Evolutionary conservation across 805 yeast genomes (phyloP).

Genomic region (Yamadazyma ubonensis): DNA sequence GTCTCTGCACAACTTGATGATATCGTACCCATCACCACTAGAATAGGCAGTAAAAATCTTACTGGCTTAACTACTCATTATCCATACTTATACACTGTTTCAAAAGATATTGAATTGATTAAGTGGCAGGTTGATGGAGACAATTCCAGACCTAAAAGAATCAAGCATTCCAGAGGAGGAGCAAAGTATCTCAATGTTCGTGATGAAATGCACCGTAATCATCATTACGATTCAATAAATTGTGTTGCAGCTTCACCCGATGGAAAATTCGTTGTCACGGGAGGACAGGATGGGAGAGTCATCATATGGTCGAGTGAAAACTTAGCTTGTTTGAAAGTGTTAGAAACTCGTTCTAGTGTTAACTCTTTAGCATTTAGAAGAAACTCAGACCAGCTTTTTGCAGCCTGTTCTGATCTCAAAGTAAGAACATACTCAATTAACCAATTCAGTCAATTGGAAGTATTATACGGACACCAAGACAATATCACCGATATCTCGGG

Average conservation of each 20-base stretch:
- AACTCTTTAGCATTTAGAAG: slow-evolving; percentile 75
- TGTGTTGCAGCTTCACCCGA: slow-evolving; percentile 83
- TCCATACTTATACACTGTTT: slow-evolving; percentile 71
- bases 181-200: slow-evolving; percentile 40
- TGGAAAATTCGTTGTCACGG: slow-evolving; percentile 87
- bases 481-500: slow-evolving; percentile 79
- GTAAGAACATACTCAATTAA: slow-evolving; percentile 83
- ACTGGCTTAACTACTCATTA: slow-evolving; percentile 55
- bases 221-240: slow-evolving; percentile 74
- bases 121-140: slow-evolving; percentile 66
- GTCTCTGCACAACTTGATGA: slow-evolving; percentile 35
- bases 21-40: slow-evolving; percentile 41
- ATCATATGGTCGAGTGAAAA: slow-evolving; percentile 85
- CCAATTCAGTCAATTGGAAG: slow-evolving; percentile 86
- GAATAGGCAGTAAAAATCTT: slow-evolving; percentile 61
- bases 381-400: slow-evolving; percentile 80
- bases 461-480: slow-evolving; percentile 94
- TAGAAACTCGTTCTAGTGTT: slow-evolving; percentile 76
- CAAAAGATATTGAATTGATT: slow-evolving; percentile 76
- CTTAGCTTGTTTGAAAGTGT: slow-evolving; percentile 69
- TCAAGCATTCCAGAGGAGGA: slow-evolving; percentile 68
- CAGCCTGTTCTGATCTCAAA: slow-evolving; percentile 88
- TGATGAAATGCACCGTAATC: slow-evolving; percentile 55
- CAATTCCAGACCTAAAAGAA: slow-evolving; percentile 58
- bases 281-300: slow-evolving; percentile 79